Percentiles rank a stretch among this genome's conserved stretches.
Evolutionary conservation across 352 stramenopile genomes (phyloP).

Genomic region (Thraustochytrium sp.): DNA sequence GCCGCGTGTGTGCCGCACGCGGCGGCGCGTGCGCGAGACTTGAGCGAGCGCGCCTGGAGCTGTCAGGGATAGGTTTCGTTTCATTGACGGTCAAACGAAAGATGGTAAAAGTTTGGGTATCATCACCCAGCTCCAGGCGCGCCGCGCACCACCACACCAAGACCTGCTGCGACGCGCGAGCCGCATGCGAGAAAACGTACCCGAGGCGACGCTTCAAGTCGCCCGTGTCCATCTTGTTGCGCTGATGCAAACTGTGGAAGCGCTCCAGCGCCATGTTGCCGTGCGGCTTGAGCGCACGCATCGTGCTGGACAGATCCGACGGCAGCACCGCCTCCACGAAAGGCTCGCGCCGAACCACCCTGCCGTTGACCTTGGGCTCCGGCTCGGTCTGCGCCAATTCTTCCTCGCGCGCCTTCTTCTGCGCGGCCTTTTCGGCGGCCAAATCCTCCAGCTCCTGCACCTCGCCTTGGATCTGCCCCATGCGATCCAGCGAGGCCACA

Average conservation of each 20-base stretch:
- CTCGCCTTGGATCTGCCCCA: neutral
- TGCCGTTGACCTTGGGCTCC: neutral
- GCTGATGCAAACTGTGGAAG: neutral
- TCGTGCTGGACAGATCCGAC: neutral
- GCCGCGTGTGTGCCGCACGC: neutral
- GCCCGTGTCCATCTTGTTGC: neutral
- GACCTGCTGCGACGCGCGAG: neutral
- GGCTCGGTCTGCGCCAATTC: neutral
- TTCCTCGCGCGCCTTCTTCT: neutral
- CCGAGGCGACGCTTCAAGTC: neutral
- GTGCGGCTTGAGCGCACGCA: neutral
- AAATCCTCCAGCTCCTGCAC: neutral
- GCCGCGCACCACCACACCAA: no score
- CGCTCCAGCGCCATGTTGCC: neutral
- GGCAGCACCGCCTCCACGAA: neutral
- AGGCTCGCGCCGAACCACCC: neutral
- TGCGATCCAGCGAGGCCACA: neutral
- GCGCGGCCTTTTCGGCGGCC: neutral
- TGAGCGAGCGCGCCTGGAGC: no score
- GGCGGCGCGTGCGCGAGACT: neutral
- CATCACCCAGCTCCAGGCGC: neutral
- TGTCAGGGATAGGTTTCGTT: neutral
- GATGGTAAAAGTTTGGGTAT: constrained; percentile 19
- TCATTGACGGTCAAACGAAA: constrained; percentile 19
- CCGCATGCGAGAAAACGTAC: neutral